Base-by-base conservation (phyloP, 192 early-diverging fungal species). In the Coemansia furcata region DNA sequence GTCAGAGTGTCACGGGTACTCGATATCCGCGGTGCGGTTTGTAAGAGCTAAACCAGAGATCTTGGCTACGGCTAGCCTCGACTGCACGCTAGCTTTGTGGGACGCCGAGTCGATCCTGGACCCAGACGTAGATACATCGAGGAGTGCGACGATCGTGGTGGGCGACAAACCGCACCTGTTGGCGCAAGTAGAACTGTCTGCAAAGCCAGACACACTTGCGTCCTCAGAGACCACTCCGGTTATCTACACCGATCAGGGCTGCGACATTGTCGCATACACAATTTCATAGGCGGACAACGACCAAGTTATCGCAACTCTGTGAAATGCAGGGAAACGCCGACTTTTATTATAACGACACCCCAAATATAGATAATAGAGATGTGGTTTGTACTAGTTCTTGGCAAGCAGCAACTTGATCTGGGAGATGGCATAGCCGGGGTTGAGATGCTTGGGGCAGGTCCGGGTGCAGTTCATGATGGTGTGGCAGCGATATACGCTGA, bases 391-490 rank as follows among this genome's bases (percentile, higher is more conserved):
- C 55, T 69, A 91, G 73, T 85, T 78, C 40, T 73, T 77, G 62
- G 95, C 92, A 89, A 97, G 95, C 59, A 88, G 73, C 82, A 90
- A 91, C 87, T 99, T 99, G 81, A 99, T 96, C 85, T 94, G 84
- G 40, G 97, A 91, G 86, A 99, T 99, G 47, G 97, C 97, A 21
- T 82, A 76, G 77, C 97, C 97, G n/a, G 95, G 97, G 83, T 96
- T 95, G 39, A 99, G 87, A 49, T 95, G 95, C 91, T 99, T 99
- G 69, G 97, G 97, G 78, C 97, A 97, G 40, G 97, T 99, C 67
- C 91, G 86, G 43, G 95, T 85, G 78, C 97, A 97, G 90, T 99
- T 95, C 96, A 97, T 97, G 78, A 98, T 98, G 63, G 97, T 97
- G 86, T 98, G 97, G 90, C 97, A 98, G 52, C 95, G 92, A 87